Evolutionary conservation across 768 basidiomycete species (phyloP).

Genomic region (Boletus tomentosulus): DNA sequence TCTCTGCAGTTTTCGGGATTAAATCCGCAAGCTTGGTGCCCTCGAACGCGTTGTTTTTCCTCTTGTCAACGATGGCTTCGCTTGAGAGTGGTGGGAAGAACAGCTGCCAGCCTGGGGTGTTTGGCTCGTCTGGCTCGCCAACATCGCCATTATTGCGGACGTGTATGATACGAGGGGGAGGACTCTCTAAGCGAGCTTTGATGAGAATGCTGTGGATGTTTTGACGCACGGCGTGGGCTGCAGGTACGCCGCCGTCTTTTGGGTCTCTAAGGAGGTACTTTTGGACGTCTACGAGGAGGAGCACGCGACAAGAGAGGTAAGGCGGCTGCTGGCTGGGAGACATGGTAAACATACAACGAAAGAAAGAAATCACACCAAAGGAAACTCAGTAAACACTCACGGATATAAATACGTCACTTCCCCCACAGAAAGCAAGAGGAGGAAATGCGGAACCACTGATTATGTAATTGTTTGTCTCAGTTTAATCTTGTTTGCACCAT

Average conservation of each 20-base stretch:
- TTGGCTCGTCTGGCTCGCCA: conserved; percentile 57
- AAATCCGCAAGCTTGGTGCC: conserved; percentile 51
- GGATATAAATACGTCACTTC: conserved; percentile 13
- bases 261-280: conserved; percentile 45
- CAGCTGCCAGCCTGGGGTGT: conserved; percentile 58
- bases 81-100: conserved; percentile 45
- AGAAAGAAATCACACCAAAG: not conserved
- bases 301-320: conserved; percentile 36
- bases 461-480: not conserved
- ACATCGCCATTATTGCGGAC: conserved; percentile 61
- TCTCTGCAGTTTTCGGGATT: conserved; percentile 51
- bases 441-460: not conserved
- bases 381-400: not conserved
- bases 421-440: not conserved
- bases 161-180: conserved; percentile 59
- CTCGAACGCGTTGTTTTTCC: conserved; percentile 66
- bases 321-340: conserved; percentile 17
- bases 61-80: conserved; percentile 61
- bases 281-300: conserved; percentile 61
- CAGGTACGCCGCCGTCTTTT: conserved; percentile 51
- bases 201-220: conserved; percentile 50
- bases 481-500: conserved; percentile 12
- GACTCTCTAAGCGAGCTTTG: conserved; percentile 44
- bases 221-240: conserved; percentile 36
- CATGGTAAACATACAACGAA: conserved; percentile 10